These are phyloP conservation scores for Leccinum aurantiacum DNA, from an alignment of 768 basidiomycete genomes.

Conservation along the genomic window DNA sequence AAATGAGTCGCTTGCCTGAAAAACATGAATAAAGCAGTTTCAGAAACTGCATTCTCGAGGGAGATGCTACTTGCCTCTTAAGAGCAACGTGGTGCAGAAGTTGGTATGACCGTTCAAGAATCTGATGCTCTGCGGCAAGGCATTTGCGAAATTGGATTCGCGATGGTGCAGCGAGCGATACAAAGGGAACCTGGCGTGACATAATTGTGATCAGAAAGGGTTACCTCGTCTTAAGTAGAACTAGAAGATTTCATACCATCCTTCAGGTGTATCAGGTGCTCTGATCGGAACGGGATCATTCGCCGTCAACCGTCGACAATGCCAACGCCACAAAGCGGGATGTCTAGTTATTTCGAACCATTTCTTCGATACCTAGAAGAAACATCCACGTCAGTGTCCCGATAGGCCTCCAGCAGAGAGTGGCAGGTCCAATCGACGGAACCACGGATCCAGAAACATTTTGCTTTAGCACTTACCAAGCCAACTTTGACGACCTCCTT, in stretches of 20 bases:
- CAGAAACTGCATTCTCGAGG: not conserved
- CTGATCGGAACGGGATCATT: constrained; percentile 69
- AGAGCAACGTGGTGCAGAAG: constrained; percentile 79
- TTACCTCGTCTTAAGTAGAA: not conserved
- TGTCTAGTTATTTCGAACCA: constrained; percentile 46
- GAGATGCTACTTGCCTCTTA: constrained; percentile 45
- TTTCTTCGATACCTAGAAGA: constrained; percentile 41
- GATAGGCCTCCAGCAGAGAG: not conserved
- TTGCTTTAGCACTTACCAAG: constrained; percentile 26
- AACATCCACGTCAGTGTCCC: not conserved
- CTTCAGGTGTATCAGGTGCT: constrained; percentile 61
- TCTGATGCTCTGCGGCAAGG: constrained; percentile 69
- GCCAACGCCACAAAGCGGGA: constrained; percentile 74
- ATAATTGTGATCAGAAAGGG: not conserved
- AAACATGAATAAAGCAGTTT: not conserved
- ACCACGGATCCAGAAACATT: not conserved
- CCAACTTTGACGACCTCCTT: constrained; percentile 57
- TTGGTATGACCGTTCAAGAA: constrained; percentile 85
- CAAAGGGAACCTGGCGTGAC: constrained; percentile 51
- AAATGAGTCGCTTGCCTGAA: constrained; percentile 74
- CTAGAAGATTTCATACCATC: constrained; percentile 55
- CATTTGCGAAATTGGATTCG: constrained; percentile 79
- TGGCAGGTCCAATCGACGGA: not conserved
- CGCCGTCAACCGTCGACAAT: constrained; percentile 70
- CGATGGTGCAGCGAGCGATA: constrained; percentile 83